Base-by-base conservation (phyloP, 129 eudicot species). In the Pulicaria dysenterica region DNA sequence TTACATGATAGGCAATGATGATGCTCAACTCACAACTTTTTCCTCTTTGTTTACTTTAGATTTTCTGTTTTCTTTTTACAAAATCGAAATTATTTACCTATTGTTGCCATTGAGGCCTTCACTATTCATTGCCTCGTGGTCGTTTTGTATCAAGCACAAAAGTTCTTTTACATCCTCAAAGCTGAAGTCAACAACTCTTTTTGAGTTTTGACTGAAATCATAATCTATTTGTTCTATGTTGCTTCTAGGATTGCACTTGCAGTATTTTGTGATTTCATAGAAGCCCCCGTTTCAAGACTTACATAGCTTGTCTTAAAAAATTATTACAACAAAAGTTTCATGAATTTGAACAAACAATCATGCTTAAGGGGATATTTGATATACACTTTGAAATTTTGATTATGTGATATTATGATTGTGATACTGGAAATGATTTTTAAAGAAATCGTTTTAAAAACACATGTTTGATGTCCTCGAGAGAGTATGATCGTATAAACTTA, bases 261-360 rank as follows among this genome's bases (percentile, higher is more conserved):
- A 36, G 88, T 86, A 70, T 43, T 77, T 69, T 80, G 86, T n/a
- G 97, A 80, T 58, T 83, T 88, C 36, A 80, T 77, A 36, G 86
- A 76, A 31, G 99, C 99, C 31, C 90, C 99, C 99, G 90, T 90
- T 47, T 97, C 99, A 73, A 74, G 79, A 76, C 72, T 84, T 53
- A 81, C 84, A 49, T 90, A 85, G 16, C 80, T 60, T 19, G 91
- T 79, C 99, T 94, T 94, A 89, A 69, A 68, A 71, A 79, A 64
- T 15, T 43, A 42, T 57, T 62, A 67, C 46, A 67, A 58, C 65
- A 61, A 14, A 62, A 51, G 19, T 15, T 64, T 64, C 49, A 43
- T 16, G 49, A 16, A 24, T 1, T 42, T 3, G n/a, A 58, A 58
- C 64, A 58, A 58, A 58, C 64, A 58, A 58, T 15, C 43, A 31